Percentiles rank a stretch among this genome's conserved stretches.
phyloP scores from a whole-genome alignment of 768 basidiomycete species.

The Pulveroboletus sp. region DNA sequence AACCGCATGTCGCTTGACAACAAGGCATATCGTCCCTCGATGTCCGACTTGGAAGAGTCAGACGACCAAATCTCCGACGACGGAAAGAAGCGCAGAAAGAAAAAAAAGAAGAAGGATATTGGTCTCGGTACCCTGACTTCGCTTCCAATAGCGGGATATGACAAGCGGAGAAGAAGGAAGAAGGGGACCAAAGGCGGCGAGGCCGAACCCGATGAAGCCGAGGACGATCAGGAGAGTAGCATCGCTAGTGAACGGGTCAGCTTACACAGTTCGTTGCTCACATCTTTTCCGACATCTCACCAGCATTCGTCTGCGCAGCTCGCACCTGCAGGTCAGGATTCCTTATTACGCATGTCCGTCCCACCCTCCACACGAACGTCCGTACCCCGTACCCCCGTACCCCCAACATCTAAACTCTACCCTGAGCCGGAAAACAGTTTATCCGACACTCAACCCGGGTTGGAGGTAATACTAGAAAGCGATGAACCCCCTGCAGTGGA shows the following conservation, averaged over 20 bases:
- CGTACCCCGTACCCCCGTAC: slow-evolving; percentile 36
- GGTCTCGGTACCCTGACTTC: slow-evolving; percentile 55
- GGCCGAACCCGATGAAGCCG: slow-evolving; percentile 34
- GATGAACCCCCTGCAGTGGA: slow-evolving; percentile 44
- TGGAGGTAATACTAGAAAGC: slow-evolving; percentile 61
- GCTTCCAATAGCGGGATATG: slow-evolving; percentile 63
- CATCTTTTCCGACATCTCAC: slow-evolving; percentile 4
- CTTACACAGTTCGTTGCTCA: slow-evolving; percentile 18
- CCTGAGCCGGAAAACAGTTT: slow-evolving; percentile 19
- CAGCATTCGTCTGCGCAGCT: slow-evolving; percentile 25
- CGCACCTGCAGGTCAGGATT: slow-evolving; percentile 34
- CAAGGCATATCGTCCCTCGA: slow-evolving; percentile 71
- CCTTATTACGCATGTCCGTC: slow-evolving; percentile 32
- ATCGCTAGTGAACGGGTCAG: slow-evolving; percentile 40
- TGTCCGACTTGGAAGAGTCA: slow-evolving; percentile 61
- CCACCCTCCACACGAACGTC: slow-evolving; percentile 37
- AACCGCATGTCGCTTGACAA: slow-evolving; percentile 72
- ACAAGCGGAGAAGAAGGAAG: slow-evolving; percentile 56
- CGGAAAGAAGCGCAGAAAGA: slow-evolving; percentile 48
- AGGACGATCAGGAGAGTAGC: slow-evolving; percentile 45
- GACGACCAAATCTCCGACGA: slow-evolving; percentile 56
- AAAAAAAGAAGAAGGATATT: slow-evolving; percentile 46
- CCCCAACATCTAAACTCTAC: slow-evolving; percentile 32
- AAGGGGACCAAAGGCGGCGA: slow-evolving; percentile 40
- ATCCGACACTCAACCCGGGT: slow-evolving; percentile 44